phyloP scores from a whole-genome alignment of 2,329 filamentous ascomycete genomes.

The Didymella pomorum region DNA sequence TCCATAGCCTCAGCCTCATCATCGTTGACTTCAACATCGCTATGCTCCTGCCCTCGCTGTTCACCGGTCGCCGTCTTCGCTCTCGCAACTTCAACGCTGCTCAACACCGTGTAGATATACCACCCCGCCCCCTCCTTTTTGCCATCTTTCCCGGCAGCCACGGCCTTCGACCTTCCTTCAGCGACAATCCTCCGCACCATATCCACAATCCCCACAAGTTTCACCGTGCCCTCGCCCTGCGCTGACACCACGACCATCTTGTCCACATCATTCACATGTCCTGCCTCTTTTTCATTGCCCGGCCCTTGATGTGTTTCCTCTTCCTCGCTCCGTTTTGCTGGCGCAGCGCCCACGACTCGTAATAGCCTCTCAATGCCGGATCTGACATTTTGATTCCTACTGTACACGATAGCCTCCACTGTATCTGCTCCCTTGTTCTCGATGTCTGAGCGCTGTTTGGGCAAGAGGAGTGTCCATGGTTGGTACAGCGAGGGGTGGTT shows the following conservation, averaged over 20 bases:
- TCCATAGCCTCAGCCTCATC: not conserved
- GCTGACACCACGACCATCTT: conserved; percentile 29
- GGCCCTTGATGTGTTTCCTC: no score
- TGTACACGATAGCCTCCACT: conserved; percentile 26
- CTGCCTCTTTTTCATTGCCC: not conserved
- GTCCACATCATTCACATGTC: not conserved
- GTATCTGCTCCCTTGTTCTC: not conserved
- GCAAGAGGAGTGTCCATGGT: conserved; percentile 31
- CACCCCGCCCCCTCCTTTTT: conserved; percentile 18
- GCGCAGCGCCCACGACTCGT: conserved; percentile 16
- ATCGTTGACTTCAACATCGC: not conserved
- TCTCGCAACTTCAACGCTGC: conserved; percentile 18
- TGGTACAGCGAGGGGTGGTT: conserved; percentile 26
- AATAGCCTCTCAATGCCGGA: conserved; percentile 27
- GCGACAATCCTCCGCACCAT: conserved; percentile 27
- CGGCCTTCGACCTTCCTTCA: not conserved
- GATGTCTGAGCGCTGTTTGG: not conserved
- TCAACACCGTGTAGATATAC: conserved; percentile 31
- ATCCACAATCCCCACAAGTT: conserved; percentile 35
- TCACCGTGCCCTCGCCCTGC: conserved; percentile 31
- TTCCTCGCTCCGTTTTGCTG: no score
- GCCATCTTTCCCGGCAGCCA: conserved; percentile 6
- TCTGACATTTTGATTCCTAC: conserved; percentile 35
- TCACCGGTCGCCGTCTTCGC: not conserved
- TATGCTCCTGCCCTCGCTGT: not conserved